Base-by-base conservation (phyloP, 352 stramenopile species). In the Phytophthora sp. region DNA sequence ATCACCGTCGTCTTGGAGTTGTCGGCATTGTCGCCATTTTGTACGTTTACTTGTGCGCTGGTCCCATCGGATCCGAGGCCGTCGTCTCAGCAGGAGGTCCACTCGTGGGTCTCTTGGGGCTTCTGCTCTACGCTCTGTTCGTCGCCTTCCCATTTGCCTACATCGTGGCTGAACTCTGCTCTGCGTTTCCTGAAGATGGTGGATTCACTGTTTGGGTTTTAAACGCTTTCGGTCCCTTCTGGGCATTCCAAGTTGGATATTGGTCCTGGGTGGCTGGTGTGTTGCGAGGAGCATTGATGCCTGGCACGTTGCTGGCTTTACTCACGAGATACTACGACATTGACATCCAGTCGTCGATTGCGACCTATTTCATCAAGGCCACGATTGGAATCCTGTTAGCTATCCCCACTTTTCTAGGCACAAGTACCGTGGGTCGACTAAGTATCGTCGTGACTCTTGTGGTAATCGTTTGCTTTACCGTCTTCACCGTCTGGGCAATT, bases 101-200 rank as follows among this genome's bases (percentile, higher is more conserved):
- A 13, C 82, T 95, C 27, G 53, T 91, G 55, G 81, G 92, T 13
- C 71, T 98, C 20, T 45, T 96, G 1, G 88, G 88, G 6, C 88
- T 96, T 58, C 12, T 91, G 9, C 16, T 98, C 7, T 85, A 97
- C 46, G 88, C 91, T 4, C 72, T 98, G 1, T 55, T 98, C 7
- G 97, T 94, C 79, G 87, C 77, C 1, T 58, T 98, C 21, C 93
- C 92, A 7, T 94, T 98, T 69, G 90, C 89, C 7, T 79, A 96
- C 42, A 91, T 98, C 26, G 97, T 96, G 2, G 90, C 93, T 12
- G 92, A 98, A 73, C 76, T 98, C 16, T 94, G 88, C 6, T 88
- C 88, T 0, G 78, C 92, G 2, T 97, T 98, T 67, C 90, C 90
- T 0, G 91, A 98, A 46, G 73, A 86, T 30, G 77, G 74, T 12